Conservation (phyloP, 352 stramenopile species). For the Thalassiosira oceanica region DNA sequence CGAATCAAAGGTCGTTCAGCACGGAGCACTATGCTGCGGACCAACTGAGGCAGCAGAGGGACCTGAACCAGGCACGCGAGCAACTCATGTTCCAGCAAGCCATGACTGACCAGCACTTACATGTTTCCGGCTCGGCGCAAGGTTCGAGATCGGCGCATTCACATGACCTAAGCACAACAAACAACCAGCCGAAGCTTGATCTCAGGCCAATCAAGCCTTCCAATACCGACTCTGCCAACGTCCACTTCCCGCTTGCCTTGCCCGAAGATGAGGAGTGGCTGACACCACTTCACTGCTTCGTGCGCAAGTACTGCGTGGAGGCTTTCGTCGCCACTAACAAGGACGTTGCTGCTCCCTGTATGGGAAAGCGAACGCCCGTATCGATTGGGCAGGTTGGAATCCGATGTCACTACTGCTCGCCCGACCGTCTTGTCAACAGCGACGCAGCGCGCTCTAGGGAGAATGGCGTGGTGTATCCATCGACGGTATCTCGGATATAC, state of each 20-base stretch:
- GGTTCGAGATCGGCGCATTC: no score
- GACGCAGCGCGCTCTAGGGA: not conserved
- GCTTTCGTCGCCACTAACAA: slow-evolving; percentile 50
- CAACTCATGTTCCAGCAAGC: no score
- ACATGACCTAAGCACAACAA: no score
- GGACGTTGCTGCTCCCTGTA: slow-evolving; percentile 38
- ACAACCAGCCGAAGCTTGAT: no score
- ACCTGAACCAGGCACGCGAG: no score
- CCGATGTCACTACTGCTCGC: slow-evolving; percentile 64
- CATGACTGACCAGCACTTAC: no score
- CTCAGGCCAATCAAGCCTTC: no score
- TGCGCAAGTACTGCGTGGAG: slow-evolving; percentile 62
- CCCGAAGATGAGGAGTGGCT: slow-evolving; percentile 52
- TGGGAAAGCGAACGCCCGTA: slow-evolving; percentile 53
- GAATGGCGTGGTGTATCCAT: slow-evolving; percentile 8
- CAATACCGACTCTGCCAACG: no score
- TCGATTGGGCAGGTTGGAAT: slow-evolving; percentile 61
- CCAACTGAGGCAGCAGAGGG: no score
- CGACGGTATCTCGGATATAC: slow-evolving; percentile 78
- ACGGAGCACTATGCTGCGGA: no score
- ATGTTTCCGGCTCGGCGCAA: no score
- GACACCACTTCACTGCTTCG: slow-evolving; percentile 68
- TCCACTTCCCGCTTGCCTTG: slow-evolving; percentile 13
- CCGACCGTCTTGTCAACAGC: slow-evolving; percentile 1
- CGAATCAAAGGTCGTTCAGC: no score